A percentile compares a stretch with the other conserved stretches of the same genome.
phyloP scores from a whole-genome alignment of 2,329 filamentous ascomycete species.

The Mycocentrospora acerina region DNA sequence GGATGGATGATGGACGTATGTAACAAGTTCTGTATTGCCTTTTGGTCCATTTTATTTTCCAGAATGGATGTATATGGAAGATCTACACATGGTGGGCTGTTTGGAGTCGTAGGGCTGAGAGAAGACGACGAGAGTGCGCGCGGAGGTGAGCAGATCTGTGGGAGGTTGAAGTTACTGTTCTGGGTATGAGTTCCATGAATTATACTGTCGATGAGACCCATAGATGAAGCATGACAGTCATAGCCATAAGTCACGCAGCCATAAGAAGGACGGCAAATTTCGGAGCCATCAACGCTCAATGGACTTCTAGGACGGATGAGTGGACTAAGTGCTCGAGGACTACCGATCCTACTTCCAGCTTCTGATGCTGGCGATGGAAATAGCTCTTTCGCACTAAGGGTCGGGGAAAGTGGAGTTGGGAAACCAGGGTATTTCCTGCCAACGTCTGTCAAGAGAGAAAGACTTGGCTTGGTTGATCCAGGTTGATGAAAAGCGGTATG shows the following conservation, averaged over 20 bases:
- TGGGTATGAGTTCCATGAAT: conserved; percentile 2
- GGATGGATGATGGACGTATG: conserved; percentile 2
- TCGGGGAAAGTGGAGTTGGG: conserved; percentile 34
- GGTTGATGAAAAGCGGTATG: conserved; percentile 5
- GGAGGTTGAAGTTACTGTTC: background rate
- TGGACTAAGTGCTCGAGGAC: conserved; percentile 13
- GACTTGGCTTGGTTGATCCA: conserved; percentile 7
- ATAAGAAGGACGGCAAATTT: conserved; percentile 21
- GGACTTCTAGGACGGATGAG: conserved; percentile 14
- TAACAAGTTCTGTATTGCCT: conserved; percentile 12
- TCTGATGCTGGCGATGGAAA: conserved; percentile 32
- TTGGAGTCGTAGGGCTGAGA: conserved; percentile 12
- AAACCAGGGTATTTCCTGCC: conserved; percentile 36
- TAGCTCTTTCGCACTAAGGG: conserved; percentile 24
- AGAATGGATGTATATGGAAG: conserved; percentile 33
- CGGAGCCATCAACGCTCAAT: conserved; percentile 30
- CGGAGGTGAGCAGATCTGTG: background rate
- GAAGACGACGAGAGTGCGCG: conserved; percentile 6
- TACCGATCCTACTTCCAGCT: conserved; percentile 9
- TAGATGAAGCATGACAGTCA: conserved; percentile 11
- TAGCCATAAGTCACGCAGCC: conserved; percentile 16
- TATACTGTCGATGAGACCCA: conserved; percentile 18
- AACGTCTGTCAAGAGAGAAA: conserved; percentile 31
- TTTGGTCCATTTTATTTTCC: conserved; percentile 22
- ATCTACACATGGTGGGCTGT: conserved; percentile 15